These are phyloP conservation scores for Xylaria intraflava DNA, from an alignment of 495 filamentous ascomycete genomes.

Conservation along the genomic window DNA sequence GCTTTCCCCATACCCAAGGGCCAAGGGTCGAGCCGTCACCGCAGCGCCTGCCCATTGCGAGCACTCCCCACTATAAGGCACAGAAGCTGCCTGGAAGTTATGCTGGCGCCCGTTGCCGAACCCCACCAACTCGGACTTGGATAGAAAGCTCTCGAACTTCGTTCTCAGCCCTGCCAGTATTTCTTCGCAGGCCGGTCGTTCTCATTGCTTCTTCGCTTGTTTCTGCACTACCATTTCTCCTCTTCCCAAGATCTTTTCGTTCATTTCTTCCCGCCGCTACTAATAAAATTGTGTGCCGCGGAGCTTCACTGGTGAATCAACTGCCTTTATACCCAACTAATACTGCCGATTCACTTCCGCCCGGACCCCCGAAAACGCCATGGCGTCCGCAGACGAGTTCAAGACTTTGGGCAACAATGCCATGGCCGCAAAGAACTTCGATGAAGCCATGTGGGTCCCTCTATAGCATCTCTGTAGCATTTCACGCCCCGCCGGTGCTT, in stretches of 20 bases:
- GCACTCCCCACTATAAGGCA: too few relatives aligned
- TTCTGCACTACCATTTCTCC: background rate
- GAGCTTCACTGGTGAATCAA: background rate
- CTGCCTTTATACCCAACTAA: background rate
- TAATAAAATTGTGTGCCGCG: background rate
- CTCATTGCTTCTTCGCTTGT: background rate
- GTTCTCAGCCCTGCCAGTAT: slow-evolving; percentile 5
- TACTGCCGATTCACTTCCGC: background rate
- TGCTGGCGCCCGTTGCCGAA: background rate
- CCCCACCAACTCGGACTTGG: slow-evolving; percentile 7
- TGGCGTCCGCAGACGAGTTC: slow-evolving; percentile 55
- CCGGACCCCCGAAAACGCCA: slow-evolving; percentile 10
- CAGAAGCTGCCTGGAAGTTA: too few relatives aligned
- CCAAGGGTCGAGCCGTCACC: too few relatives aligned
- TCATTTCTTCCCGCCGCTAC: background rate
- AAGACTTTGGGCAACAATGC: slow-evolving; percentile 98
- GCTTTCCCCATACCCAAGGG: too few relatives aligned
- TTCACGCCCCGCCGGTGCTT: too few relatives aligned
- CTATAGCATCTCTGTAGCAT: background rate
- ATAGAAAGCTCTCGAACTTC: slow-evolving; percentile 30
- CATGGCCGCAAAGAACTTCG: slow-evolving; percentile 92
- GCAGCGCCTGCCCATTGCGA: too few relatives aligned
- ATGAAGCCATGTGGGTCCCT: slow-evolving; percentile 80
- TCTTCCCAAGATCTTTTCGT: background rate
- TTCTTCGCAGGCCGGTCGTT: slow-evolving; percentile 1